Evolutionary conservation across 352 stramenopile species (phyloP), one percentile per base, ranked within the genome.

Genomic region (Phytophthora tentaculata): DNA sequence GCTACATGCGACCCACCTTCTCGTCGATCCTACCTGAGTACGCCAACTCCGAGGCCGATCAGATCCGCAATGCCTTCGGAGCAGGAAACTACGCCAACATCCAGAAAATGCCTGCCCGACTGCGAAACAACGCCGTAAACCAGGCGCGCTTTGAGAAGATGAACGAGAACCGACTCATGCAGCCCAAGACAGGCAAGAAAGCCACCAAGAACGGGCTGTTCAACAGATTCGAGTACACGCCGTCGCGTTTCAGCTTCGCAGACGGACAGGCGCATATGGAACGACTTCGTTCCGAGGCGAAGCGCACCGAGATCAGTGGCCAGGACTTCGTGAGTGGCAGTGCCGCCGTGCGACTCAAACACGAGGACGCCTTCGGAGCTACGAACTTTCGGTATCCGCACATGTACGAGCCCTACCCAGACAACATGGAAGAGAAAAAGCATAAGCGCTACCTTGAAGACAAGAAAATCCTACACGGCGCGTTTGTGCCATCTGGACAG

Each of bases 1-100:
- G 87, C 68, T 94, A 94, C 69, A 94, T 94, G 86, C 76, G 76
- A 14, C 87, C 87, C 64, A 95, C 90, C 52, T 95, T 95, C 65
- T 80, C 85, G 48, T 92, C 87, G 19, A 84, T 95, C 23, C 61
- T 94, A 28, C 87, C 87, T 9, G 85, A 90, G 64, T 95, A 92
- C 67, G 80, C 83, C 54, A 95, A 95, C 65, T 61, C 84, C 12
- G 87, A 95, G 61, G 60, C 67, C 6, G 87, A 95, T 45, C 77
- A 90, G 61, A 95, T 94, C 68, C 86, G 84, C 71, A 86, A 80
- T 23, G 87, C 85, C 5, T 94, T 95, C 64, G 74, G 65, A 12
- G 75, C 83, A 3, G 77, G 77, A 47, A 91, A 89, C 74, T 93
- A 85, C 69, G 60, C 76, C 23, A 86, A 82, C 61, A 80, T 94